phyloP scores from a whole-genome alignment of 345 rosid genomes.

The Ceriops decandra region DNA sequence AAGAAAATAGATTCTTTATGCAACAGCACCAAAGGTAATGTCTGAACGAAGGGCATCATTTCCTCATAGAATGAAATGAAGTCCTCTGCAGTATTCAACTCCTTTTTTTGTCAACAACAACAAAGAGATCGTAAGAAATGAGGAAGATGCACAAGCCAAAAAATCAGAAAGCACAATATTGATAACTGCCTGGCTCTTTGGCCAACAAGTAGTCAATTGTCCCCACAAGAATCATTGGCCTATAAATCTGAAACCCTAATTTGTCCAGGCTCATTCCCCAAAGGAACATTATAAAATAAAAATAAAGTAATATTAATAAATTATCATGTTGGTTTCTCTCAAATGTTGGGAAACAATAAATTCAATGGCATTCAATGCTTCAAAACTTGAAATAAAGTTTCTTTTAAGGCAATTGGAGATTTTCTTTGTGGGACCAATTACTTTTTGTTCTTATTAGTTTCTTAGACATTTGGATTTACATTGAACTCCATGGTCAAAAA shows the following conservation, averaged over 20 bases:
- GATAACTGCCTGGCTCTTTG: too few relatives aligned
- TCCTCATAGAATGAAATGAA: slow-evolving; percentile 78
- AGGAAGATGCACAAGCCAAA: neutral
- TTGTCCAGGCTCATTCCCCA: neutral
- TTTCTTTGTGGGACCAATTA: too few relatives aligned
- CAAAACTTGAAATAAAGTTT: too few relatives aligned
- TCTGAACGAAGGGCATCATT: slow-evolving; percentile 68
- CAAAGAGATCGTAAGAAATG: slow-evolving; percentile 5
- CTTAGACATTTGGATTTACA: too few relatives aligned
- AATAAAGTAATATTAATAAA: neutral
- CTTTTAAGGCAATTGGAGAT: too few relatives aligned
- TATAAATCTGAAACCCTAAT: neutral
- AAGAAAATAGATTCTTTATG: slow-evolving; percentile 68
- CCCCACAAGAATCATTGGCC: neutral
- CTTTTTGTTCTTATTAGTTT: too few relatives aligned
- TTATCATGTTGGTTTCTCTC: too few relatives aligned
- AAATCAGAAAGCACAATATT: neutral
- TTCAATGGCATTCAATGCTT: too few relatives aligned
- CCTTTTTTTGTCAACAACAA: slow-evolving; percentile 42
- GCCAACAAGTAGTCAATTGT: neutral
- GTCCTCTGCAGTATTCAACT: slow-evolving; percentile 84
- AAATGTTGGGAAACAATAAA: too few relatives aligned
- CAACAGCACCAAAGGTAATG: slow-evolving; percentile 49
- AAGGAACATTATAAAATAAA: neutral
- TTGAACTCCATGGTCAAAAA: too few relatives aligned